Percentiles rank a stretch among this genome's conserved stretches.
These are phyloP conservation scores for Rhizodiscina lignyota DNA, from an alignment of 495 filamentous ascomycete genomes.

Conservation along the genomic window DNA sequence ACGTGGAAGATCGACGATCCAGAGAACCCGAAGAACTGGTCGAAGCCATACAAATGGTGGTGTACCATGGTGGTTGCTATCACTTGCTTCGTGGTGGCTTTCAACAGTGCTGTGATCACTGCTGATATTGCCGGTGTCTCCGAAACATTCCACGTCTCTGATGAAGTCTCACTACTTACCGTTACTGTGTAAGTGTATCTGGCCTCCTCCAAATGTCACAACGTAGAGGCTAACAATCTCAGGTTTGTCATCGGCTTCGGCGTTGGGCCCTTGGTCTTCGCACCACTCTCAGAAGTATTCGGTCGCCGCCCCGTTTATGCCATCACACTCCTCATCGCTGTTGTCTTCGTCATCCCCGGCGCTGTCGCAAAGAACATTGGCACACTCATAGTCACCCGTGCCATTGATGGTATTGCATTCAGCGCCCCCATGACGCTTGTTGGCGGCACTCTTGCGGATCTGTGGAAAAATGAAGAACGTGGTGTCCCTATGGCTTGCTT, in stretches of 20 bases:
- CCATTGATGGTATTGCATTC: conserved; percentile 68
- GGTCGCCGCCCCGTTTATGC: conserved; percentile 54
- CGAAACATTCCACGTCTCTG: conserved; percentile 41
- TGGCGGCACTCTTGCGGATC: conserved; percentile 62
- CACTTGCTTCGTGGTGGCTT: conserved; percentile 50
- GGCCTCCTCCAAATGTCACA: not conserved
- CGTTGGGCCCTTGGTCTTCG: conserved; percentile 60
- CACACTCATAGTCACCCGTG: conserved; percentile 54
- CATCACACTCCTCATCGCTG: conserved; percentile 43
- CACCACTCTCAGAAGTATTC: conserved; percentile 56
- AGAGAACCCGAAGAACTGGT: conserved; percentile 55
- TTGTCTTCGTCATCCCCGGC: conserved; percentile 64
- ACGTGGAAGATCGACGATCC: conserved; percentile 50
- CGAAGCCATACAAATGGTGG: conserved; percentile 46
- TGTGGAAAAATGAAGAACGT: conserved; percentile 68
- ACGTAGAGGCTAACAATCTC: not conserved
- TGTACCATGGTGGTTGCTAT: conserved; percentile 48
- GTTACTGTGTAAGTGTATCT: too few species aligned
- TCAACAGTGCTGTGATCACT: conserved; percentile 48
- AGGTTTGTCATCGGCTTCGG: conserved; percentile 21
- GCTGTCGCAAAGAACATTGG: conserved; percentile 57
- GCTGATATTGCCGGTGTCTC: conserved; percentile 45
- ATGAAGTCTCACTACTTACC: conserved; percentile 47
- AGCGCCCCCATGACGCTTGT: conserved; percentile 73
- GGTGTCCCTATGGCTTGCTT: conserved; percentile 81